Evolutionary conservation across 495 filamentous ascomycete species (phyloP).

Genomic region (Neurospora sp.): DNA sequence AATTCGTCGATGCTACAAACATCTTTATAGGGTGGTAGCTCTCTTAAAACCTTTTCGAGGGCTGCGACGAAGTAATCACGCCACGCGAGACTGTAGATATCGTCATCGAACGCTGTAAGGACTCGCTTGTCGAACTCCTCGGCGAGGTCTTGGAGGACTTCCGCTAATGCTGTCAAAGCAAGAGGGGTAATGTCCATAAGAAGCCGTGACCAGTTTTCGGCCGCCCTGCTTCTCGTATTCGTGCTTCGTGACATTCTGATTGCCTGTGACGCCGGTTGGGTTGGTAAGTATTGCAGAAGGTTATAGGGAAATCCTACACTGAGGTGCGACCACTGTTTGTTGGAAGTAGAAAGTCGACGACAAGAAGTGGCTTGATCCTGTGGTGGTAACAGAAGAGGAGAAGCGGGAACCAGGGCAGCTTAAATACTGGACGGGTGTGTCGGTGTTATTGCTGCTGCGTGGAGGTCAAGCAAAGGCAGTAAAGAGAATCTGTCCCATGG

Average conservation of each 20-base stretch:
- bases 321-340: background rate
- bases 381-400: background rate
- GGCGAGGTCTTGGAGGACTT: background rate
- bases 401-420: background rate
- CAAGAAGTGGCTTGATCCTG: background rate
- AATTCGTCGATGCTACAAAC: background rate
- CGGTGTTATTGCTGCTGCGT: background rate
- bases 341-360: background rate
- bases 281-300: background rate
- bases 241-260: background rate
- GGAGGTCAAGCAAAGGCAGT: background rate
- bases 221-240: background rate
- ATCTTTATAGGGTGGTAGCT: background rate
- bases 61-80: background rate
- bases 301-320: background rate
- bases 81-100: background rate
- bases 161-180: too few relatives aligned
- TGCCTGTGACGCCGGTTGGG: background rate
- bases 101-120: too few relatives aligned
- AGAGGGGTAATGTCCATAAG: background rate
- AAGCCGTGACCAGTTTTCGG: background rate
- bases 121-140: background rate
- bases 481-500: background rate
- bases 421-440: background rate
- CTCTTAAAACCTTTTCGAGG: background rate